Base-by-base conservation (phyloP, 2,329 filamentous ascomycete genomes). In the Trichophyton equinum region DNA sequence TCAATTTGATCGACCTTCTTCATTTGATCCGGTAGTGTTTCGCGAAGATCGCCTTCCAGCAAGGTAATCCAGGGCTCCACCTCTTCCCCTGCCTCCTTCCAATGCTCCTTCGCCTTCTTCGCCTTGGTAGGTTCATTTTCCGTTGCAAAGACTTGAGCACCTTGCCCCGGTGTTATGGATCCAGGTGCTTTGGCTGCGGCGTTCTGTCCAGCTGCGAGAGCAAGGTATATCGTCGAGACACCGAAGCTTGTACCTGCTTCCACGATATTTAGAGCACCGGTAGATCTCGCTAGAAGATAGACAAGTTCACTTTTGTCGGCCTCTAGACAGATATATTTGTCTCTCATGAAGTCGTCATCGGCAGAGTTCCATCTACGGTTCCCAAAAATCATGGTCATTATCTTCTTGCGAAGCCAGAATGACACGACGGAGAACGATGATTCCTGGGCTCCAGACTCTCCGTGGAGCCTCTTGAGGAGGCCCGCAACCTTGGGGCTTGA, bases 181-280 rank as follows among this genome's bases (percentile, higher is more conserved):
- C 42, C 20, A 25, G 59, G 53, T 25, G 59, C 58, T n/a, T 63
- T 65, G 1, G 59, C 62, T 0, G 64, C 66, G 0, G 72, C 73
- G 61, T 81, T 84, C 60, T 80, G 74, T 0, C 75, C 75, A 0
- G 81, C 80, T 0, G 82, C 83, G 1, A 85, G 72, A 0, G 82
- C 81, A 1, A 85, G 76, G 62, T 85, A 86, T 51, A 85, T 82
- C 0, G 83, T 85, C 61, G 79, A 82, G 1, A 86, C 77, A 1
- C 83, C 83, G 61, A 82, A 85, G 47, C 78, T 81, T 0, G 83
- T 85, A 0, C 83, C 83, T 0, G 81, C 82, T 67, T 86, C 83
- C 42, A 85, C 77, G 22, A 85, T 72, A 47, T 76, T 76, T 1
- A 72, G 73, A 0, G 82, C 82, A 1, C 77, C 74, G 8, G 71